phyloP scores from a whole-genome alignment of 2,329 filamentous ascomycete genomes.

The Pseudogymnoascus sp. region DNA sequence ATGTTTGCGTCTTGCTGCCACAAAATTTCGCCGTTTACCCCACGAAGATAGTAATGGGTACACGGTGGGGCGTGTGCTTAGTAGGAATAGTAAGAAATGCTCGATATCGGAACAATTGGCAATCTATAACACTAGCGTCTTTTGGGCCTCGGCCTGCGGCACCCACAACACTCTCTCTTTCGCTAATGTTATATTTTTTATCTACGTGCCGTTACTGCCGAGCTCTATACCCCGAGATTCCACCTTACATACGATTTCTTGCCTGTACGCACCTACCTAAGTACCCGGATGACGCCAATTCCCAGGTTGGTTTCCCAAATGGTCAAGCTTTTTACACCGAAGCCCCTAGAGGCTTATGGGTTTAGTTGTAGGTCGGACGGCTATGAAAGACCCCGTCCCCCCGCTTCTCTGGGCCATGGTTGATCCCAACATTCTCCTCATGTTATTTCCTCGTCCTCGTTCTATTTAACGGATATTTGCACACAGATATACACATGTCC shows the following conservation, averaged over 20 bases:
- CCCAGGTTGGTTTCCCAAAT: not conserved
- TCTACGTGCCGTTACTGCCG: not conserved
- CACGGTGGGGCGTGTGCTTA: not conserved
- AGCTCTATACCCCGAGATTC: not conserved
- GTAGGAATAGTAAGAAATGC: not conserved
- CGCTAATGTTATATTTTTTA: not conserved
- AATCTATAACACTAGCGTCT: not conserved
- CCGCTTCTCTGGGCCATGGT: not conserved
- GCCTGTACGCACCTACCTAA: not conserved
- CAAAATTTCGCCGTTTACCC: not conserved
- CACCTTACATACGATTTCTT: constrained; percentile 4
- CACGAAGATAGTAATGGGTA: not conserved
- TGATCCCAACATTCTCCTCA: not conserved
- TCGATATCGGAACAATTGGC: not conserved
- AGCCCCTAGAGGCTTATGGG: constrained; percentile 1
- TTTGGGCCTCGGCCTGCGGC: not conserved
- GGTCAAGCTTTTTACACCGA: constrained; percentile 6
- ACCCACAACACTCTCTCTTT: not conserved
- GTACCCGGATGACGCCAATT: not conserved
- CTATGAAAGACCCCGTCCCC: not conserved
- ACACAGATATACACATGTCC: not conserved
- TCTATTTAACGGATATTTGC: not conserved
- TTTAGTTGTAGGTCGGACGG: not conserved
- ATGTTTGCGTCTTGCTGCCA: not conserved
- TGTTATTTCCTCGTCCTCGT: not conserved